Conservation (phyloP, 2,329 filamentous ascomycete species). For the Trichoderma pleuroti region DNA sequence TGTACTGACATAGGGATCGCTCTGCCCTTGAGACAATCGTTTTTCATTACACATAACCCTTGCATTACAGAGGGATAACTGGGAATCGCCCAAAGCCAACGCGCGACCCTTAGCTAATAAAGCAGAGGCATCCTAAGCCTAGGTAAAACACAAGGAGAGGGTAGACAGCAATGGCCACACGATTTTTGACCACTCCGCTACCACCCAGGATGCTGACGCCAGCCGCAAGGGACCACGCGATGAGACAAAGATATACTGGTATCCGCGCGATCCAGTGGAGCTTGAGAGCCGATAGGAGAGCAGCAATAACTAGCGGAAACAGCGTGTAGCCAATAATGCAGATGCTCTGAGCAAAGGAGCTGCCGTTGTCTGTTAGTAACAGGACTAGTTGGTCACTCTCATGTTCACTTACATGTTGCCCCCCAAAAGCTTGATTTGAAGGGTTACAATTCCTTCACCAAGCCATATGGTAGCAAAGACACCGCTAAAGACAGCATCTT, state of each 20-base stretch:
- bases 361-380: slow-evolving; percentile 39
- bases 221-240: slow-evolving; percentile 90
- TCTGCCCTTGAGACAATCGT: not conserved
- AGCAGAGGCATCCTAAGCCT: slow-evolving; percentile 88
- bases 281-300: slow-evolving; percentile 78
- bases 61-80: not conserved
- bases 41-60: not conserved
- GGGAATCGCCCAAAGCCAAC: not conserved
- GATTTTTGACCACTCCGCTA: slow-evolving; percentile 91
- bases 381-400: not conserved
- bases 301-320: slow-evolving; percentile 92
- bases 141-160: slow-evolving; percentile 95
- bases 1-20: not conserved
- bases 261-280: slow-evolving; percentile 79
- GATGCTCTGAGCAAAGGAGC: slow-evolving; percentile 95
- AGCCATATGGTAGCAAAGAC: slow-evolving; percentile 98
- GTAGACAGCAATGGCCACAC: slow-evolving; percentile 90
- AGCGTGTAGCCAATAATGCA: slow-evolving; percentile 98
- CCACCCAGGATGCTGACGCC: slow-evolving; percentile 94
- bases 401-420: slow-evolving; percentile 80
- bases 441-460: slow-evolving; percentile 91
- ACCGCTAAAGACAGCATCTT: slow-evolving; percentile 86
- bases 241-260: slow-evolving; percentile 83
- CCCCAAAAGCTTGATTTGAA: slow-evolving; percentile 94
- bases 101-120: slow-evolving; percentile 68